phyloP scores from a whole-genome alignment of 163 green algal species.

The Volvox carteri region DNA sequence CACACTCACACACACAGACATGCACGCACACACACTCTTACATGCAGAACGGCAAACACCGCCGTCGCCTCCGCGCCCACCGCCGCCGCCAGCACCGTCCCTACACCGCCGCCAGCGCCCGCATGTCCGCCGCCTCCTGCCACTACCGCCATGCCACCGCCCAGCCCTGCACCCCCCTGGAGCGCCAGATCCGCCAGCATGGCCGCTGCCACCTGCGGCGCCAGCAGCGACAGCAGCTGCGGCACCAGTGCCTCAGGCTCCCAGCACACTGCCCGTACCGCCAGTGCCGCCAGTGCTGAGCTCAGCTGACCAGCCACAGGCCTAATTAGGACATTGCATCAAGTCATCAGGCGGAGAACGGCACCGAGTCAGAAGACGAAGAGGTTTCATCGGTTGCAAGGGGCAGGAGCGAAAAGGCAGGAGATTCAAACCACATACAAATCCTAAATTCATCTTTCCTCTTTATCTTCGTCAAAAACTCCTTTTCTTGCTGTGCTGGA shows the following conservation, averaged over 20 bases:
- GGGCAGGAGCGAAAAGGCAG: neutral
- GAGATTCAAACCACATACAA: no score
- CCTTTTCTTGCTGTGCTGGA: no score
- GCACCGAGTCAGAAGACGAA: no score
- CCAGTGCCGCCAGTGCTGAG: constrained; percentile 55
- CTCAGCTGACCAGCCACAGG: constrained; percentile 55
- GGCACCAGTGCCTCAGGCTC: constrained; percentile 48
- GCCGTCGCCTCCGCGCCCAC: constrained; percentile 11
- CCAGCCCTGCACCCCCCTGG: neutral
- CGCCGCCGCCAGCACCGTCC: constrained; percentile 30
- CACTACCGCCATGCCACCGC: no score
- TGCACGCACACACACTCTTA: no score
- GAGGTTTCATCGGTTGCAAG: no score
- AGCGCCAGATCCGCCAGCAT: constrained; percentile 46
- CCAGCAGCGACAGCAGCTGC: constrained; percentile 59
- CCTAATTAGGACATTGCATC: constrained; percentile 43
- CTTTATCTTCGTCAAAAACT: no score
- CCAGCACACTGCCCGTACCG: constrained; percentile 55
- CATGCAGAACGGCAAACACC: constrained; percentile 52
- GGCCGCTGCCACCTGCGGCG: constrained; percentile 29
- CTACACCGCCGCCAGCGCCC: no score
- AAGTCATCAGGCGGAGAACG: no score
- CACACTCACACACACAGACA: no score
- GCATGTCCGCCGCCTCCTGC: neutral
- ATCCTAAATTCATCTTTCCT: no score